These are phyloP conservation scores for Mucor indicus DNA, from an alignment of 371 early-diverging fungal genomes.

Conservation along the genomic window DNA sequence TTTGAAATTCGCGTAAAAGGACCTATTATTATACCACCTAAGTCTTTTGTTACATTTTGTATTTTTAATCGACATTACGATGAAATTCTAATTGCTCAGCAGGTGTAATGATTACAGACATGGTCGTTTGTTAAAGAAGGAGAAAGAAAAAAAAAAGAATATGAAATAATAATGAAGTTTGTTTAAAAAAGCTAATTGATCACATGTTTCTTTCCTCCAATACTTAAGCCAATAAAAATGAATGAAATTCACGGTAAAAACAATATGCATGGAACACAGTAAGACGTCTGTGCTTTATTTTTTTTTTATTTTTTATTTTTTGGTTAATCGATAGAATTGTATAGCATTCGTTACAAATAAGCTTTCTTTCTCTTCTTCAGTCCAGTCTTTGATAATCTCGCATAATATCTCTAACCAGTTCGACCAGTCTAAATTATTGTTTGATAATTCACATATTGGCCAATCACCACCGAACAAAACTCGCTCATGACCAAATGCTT, in stretches of 20 bases:
- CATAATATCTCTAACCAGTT: constrained; percentile 29
- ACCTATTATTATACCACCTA: constrained; percentile 36
- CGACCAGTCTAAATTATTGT: constrained; percentile 14
- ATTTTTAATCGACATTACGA: constrained; percentile 38
- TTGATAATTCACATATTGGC: constrained; percentile 29
- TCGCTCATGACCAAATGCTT: constrained; percentile 42
- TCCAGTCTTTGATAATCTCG: constrained; percentile 26
- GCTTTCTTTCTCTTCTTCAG: constrained; percentile 29
- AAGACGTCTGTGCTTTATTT: too few species aligned
- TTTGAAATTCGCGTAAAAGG: constrained; percentile 73
- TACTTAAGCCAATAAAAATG: too few species aligned
- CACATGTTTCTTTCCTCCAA: too few species aligned
- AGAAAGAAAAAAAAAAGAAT: constrained; percentile 2
- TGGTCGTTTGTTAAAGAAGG: constrained; percentile 7
- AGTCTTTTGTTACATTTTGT: not conserved
- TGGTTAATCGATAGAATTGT: constrained; percentile 14
- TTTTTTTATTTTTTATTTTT: too few species aligned
- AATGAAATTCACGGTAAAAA: too few species aligned
- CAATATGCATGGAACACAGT: too few species aligned
- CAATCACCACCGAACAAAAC: constrained; percentile 48
- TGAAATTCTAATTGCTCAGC: constrained; percentile 53
- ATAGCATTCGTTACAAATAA: constrained; percentile 39
- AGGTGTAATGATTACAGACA: constrained; percentile 60
- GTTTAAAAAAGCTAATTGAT: not conserved
- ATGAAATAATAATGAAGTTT: not conserved